Evolutionary conservation across 768 basidiomycete species (phyloP), one percentile per base, ranked within the genome.

Genomic region (Calvatia gigantea): DNA sequence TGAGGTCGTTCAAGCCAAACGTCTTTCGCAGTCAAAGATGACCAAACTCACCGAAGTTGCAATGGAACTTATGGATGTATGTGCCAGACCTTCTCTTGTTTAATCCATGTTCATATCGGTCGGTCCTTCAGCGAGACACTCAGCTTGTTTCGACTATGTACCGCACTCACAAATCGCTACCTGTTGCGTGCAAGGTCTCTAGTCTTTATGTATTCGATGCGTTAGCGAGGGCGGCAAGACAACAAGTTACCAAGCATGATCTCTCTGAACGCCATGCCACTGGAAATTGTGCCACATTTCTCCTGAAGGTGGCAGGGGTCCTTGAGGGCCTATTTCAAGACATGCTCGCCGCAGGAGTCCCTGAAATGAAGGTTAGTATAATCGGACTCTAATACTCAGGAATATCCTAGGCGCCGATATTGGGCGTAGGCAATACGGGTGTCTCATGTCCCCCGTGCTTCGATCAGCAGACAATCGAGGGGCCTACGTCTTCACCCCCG

Each of bases 151-250:
- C 94, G 27, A 81, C 85, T 50, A 80, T 98, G 32, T 97, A 91
- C 70, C 88, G 91, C 54, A 89, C 87, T 8, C 95, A 98, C 75
- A 92, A 89, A 70, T 81, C 85, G 7, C 77, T 96, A 32, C 73
- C 84, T 3, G 70, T 81, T 14, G 62, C 78, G 9, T 77, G 80
- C 59, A 96, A 98, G 68, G 82, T 95, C 57, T 85, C 83, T 35
- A 94, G 93, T 72, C 77, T 99, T 47, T 99, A 98, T 71, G 85
- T 88, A 37, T 91, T 99, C 67, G 95, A 99, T 72, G 91, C 95
- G 17, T 79, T 99, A 58, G 83, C 92, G 39, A 86, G 96, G 56
- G 94, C 87, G 15, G 92, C 93, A 17, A 80, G 85, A 57, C 75
- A 76, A 56, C 77, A 84, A 44, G 83, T 77, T 42, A 84, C 74